Evolutionary conservation across 108 stramenopile species (phyloP), one percentile per base, ranked within the genome.

Genomic region (Mayamaea pseudoterrestris): DNA sequence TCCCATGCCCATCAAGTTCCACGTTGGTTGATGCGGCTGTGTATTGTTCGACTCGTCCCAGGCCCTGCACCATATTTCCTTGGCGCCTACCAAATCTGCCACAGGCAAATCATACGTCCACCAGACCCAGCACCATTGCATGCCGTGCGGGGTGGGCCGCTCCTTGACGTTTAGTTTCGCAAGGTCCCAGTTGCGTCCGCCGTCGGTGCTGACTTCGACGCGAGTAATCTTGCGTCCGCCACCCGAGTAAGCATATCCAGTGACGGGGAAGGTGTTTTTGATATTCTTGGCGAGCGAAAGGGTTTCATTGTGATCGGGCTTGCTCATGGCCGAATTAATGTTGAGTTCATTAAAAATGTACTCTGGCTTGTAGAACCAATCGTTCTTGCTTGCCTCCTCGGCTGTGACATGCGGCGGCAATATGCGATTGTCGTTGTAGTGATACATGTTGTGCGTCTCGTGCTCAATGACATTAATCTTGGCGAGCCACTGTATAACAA

Each of bases 1-100:
- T 56, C 93, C 93, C 96, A 98, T 98, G 34, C 96, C 96, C 83
- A 98, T 93, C 35, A 98, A 66, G 57, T 98, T 98, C 96, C 96
- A 98, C 12, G 94, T 96, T 11, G 88, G 84, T 41, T 84, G 46
- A 35, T 55, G 63, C 2, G 96, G 94, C 68, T 98, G 96, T 1
- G 60, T 62, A 61, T 90, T 97, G 66, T 86, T 93, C 5, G 89
- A 44, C 42, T 93, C 89, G 57, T 95, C 94, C 90, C 91, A 95
- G 1, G 96, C 96, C 35, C 96, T 79, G 73, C 89, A 91, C 76
- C 68, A 70, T 48, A 97, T 80, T 61, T 92, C 85, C 70, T 86
- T 73, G 58, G 73, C 68, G 12, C 80, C 87, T 27, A 83, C 79
- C n/a, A 93, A 65, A 37, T 89, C 80, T 27, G 80, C 59, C 8